These are phyloP conservation scores for Cyberlindnera suaveolens DNA, from an alignment of 805 yeast genomes.

Conservation along the genomic window DNA sequence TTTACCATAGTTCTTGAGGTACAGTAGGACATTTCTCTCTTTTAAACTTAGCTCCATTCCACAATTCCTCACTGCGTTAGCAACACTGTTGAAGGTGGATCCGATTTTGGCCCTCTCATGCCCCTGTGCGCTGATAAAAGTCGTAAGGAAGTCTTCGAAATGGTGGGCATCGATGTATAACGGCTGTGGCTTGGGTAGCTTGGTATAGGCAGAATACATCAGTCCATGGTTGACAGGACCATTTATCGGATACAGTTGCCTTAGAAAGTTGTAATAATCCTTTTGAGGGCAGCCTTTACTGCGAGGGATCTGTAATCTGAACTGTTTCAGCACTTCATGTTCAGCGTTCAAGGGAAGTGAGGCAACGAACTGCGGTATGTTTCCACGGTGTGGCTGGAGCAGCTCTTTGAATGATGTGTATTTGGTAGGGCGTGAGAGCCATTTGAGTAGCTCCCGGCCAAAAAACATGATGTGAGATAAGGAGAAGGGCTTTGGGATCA, in stretches of 20 bases:
- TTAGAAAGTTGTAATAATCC: conserved; percentile 18
- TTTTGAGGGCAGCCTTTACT: conserved; percentile 7
- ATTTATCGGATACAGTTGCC: conserved; percentile 14
- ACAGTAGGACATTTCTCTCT: conserved; percentile 24
- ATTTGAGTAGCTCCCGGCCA: background rate
- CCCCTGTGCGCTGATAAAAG: conserved; percentile 14
- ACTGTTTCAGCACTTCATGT: background rate
- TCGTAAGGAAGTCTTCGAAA: conserved; percentile 26
- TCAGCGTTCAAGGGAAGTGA: conserved; percentile 7
- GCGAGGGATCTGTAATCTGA: conserved; percentile 5
- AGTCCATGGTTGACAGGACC: conserved; percentile 6
- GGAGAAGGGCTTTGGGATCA: no score
- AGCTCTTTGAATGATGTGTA: background rate
- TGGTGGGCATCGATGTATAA: conserved; percentile 23
- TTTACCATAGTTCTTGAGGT: conserved; percentile 11
- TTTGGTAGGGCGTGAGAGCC: background rate
- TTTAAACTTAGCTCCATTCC: conserved; percentile 25
- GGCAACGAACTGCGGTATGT: background rate
- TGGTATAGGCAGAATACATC: conserved; percentile 21
- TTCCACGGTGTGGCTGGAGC: background rate
- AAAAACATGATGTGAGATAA: no score
- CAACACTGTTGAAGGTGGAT: background rate
- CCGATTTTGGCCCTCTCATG: conserved; percentile 3
- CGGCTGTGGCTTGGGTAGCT: conserved; percentile 30
- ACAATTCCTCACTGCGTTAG: conserved; percentile 20